Base-by-base conservation (phyloP, 257 asterid species). In the Mitragyna speciosa region DNA sequence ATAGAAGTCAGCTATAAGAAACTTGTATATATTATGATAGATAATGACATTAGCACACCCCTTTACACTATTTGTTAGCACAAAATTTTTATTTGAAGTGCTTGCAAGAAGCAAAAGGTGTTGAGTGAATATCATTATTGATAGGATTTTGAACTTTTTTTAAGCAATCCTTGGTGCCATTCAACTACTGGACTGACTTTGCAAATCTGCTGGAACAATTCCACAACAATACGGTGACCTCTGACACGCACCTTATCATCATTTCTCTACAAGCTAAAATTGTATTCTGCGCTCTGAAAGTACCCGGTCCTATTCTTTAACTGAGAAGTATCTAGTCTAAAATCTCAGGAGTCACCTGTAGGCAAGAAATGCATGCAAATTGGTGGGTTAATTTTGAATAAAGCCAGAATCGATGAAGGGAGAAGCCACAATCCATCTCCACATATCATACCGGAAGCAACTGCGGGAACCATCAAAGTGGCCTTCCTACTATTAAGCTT, bases 351-450 rank as follows among this genome's bases (percentile, higher is more conserved):
- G 65, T 49, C 71, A 11, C 11, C 10, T 41, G 66, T 11, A 33
- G 87, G 67, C 78, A 81, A 48, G 77, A 81, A 81, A 67, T 15
- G 81, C 85, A 81, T 84, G 54, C 87, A 84, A 30, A 84, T 74
- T 26, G 87, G 85, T 7, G 85, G 85, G 52, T 51, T 74, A 5
- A 84, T 22, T 47, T 77, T 73, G 70, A 79, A 72, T 58, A 84
- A 20, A 39, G 87, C 83, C 0, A 84, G 75, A 68, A 84, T 3
- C 0, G 87, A 81, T 61, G 85, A 74, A 56, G 87, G 87, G 12
- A 84, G 85, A 48, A 69, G 75, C 87, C 87, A 84, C 67, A 84
- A 43, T 33, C 87, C 87, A 78, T 81, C 87, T 56, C 87, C 85
- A 45, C 87, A 84, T 22, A 84, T 84, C 19, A 84, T 39, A 26